Conservation (phyloP, 108 stramenopile genomes). For the Cyclotella sp. region DNA sequence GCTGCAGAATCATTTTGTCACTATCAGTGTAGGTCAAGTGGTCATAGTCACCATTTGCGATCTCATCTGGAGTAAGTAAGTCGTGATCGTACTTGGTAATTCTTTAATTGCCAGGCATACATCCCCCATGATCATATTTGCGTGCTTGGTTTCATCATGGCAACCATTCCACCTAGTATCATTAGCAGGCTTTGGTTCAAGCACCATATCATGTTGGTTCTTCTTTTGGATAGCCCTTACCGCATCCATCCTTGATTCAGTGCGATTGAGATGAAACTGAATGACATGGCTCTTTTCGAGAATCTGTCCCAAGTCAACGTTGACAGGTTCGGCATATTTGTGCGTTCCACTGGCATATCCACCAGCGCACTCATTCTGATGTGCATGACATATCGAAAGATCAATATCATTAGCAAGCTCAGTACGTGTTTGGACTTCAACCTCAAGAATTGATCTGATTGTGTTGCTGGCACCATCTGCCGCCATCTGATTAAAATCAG, state of each 20-base stretch:
- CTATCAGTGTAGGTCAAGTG: background rate
- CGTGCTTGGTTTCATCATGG: background rate
- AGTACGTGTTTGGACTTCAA: background rate
- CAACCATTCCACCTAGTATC: conserved; percentile 12
- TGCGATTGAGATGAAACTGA: background rate
- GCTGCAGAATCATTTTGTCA: conserved; percentile 4
- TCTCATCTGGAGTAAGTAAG: background rate
- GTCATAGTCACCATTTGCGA: background rate
- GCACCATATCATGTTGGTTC: background rate
- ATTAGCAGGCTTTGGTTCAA: conserved; percentile 15
- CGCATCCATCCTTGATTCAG: conserved; percentile 1
- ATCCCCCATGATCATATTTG: too few relatives aligned
- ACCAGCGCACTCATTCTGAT: conserved; percentile 15
- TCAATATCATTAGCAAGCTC: conserved; percentile 1
- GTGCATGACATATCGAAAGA: background rate
- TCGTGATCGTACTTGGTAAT: conserved; percentile 1
- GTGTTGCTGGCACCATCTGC: conserved; percentile 15
- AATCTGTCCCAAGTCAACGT: background rate
- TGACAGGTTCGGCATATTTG: background rate
- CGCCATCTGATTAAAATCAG: conserved; percentile 14
- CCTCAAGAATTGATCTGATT: conserved; percentile 4
- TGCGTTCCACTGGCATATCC: conserved; percentile 9
- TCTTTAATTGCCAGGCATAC: background rate
- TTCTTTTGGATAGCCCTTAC: background rate
- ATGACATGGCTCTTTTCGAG: conserved; percentile 9